phyloP scores from a whole-genome alignment of 331 rosid genomes.

The Quercus tomentella region DNA sequence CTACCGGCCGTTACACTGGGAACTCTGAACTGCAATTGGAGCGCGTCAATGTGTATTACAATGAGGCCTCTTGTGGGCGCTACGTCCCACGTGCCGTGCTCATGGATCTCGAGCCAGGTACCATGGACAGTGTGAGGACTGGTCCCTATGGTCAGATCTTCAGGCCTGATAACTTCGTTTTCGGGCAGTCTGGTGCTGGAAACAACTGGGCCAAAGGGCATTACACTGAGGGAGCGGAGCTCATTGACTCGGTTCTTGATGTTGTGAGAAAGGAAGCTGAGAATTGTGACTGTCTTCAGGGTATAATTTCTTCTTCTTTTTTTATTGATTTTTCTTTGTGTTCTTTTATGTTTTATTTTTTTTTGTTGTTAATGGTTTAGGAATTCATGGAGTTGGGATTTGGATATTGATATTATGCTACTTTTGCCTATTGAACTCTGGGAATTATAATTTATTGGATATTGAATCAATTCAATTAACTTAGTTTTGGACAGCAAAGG shows the following conservation, averaged over 20 bases:
- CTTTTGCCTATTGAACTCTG: too few species aligned
- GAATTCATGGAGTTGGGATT: neutral
- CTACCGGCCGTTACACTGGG: neutral
- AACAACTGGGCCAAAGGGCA: constrained; percentile 7
- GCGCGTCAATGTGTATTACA: constrained; percentile 1
- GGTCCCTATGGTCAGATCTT: constrained; percentile 4
- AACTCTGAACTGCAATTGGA: neutral
- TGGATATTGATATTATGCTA: too few species aligned
- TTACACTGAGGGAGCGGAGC: constrained; percentile 3
- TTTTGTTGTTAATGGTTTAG: neutral
- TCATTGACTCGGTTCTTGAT: constrained; percentile 1
- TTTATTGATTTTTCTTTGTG: neutral
- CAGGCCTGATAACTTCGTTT: constrained; percentile 7
- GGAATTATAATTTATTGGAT: too few species aligned
- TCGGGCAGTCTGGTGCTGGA: neutral
- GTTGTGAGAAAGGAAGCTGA: constrained; percentile 5
- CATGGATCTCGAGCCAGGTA: neutral
- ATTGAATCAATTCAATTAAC: neutral
- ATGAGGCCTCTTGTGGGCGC: constrained; percentile 4
- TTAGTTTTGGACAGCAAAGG: neutral
- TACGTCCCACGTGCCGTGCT: neutral
- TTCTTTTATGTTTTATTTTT: neutral
- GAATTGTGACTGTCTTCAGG: constrained; percentile 5
- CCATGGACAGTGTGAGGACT: constrained; percentile 4
- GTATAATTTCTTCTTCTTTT: neutral